These are phyloP conservation scores for Coprinopsis strossmayeri DNA, from an alignment of 768 basidiomycete genomes.

Conservation along the genomic window DNA sequence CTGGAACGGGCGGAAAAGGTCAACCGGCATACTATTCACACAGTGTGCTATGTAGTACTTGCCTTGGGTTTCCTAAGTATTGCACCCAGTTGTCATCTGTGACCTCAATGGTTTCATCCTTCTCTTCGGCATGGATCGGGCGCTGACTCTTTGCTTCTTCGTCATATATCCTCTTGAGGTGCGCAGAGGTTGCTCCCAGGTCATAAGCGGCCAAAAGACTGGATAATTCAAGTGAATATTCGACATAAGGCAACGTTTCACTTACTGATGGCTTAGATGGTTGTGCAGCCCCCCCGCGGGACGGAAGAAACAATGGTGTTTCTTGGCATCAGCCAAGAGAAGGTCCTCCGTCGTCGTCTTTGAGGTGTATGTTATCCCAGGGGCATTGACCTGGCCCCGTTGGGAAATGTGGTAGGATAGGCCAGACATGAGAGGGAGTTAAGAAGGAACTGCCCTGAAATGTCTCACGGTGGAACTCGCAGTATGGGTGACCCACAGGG, in stretches of 20 bases:
- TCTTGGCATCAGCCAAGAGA: constrained; percentile 39
- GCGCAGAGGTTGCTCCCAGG: constrained; percentile 39
- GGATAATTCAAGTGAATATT: not conserved
- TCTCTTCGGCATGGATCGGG: constrained; percentile 31
- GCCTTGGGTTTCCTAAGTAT: constrained; percentile 44
- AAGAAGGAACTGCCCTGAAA: too few species aligned
- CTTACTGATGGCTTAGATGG: constrained; percentile 56
- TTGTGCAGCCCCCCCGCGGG: constrained; percentile 41
- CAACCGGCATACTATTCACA: not conserved
- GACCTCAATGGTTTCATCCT: constrained; percentile 28
- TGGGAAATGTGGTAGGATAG: constrained; percentile 3
- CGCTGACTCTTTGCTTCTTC: constrained; percentile 30
- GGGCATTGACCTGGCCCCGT: constrained; percentile 38
- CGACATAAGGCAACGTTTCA: constrained; percentile 1
- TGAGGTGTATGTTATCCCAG: constrained; percentile 37
- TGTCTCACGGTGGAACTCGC: too few species aligned
- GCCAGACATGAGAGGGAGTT: too few species aligned
- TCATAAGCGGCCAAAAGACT: constrained; percentile 54
- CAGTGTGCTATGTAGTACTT: constrained; percentile 9
- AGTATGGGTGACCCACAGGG: too few species aligned
- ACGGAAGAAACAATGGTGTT: constrained; percentile 46
- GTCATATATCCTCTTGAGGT: constrained; percentile 45
- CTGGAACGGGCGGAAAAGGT: constrained; percentile 15
- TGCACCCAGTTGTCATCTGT: constrained; percentile 41
- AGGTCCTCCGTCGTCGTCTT: constrained; percentile 37